Evolutionary conservation across 1,139 yeast species (phyloP).

Genomic region (Saccharomycopsis crataegensis): DNA sequence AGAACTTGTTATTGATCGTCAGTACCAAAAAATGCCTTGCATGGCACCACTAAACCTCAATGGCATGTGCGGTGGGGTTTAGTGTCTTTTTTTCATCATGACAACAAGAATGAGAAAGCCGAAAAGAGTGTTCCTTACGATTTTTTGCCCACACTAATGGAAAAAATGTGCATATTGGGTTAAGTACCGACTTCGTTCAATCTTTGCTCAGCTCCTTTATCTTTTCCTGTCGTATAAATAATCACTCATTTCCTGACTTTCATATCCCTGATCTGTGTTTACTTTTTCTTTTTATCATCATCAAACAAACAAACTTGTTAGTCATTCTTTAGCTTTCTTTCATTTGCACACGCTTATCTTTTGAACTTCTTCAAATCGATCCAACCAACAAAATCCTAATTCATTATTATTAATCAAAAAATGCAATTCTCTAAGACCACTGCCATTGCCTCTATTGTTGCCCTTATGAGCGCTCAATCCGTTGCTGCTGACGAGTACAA

Average conservation of each 20-base stretch:
- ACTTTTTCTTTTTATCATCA: not conserved
- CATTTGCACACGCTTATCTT: not conserved
- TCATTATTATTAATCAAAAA: not conserved
- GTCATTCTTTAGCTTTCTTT: not conserved
- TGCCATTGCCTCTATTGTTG: conserved; percentile 1
- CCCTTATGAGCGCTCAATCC: conserved; percentile 3
- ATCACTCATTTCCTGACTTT: not conserved
- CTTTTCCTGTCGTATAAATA: too few relatives aligned
- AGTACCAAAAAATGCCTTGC: too few relatives aligned
- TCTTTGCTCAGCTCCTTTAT: too few relatives aligned
- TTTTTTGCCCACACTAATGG: too few relatives aligned
- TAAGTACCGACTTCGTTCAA: too few relatives aligned
- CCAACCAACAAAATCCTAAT: not conserved
- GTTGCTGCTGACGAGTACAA: conserved; percentile 8
- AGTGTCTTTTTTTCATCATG: too few relatives aligned
- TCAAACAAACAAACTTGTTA: not conserved
- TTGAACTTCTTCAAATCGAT: not conserved
- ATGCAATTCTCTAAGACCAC: conserved; percentile 10
- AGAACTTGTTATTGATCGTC: too few relatives aligned
- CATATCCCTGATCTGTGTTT: not conserved
- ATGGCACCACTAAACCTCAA: too few relatives aligned
- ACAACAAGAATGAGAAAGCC: too few relatives aligned
- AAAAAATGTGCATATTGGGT: too few relatives aligned
- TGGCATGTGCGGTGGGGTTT: too few relatives aligned
- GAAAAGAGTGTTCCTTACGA: too few relatives aligned